phyloP scores from a whole-genome alignment of 108 stramenopile genomes.

The Schizochytrium sp. region DNA sequence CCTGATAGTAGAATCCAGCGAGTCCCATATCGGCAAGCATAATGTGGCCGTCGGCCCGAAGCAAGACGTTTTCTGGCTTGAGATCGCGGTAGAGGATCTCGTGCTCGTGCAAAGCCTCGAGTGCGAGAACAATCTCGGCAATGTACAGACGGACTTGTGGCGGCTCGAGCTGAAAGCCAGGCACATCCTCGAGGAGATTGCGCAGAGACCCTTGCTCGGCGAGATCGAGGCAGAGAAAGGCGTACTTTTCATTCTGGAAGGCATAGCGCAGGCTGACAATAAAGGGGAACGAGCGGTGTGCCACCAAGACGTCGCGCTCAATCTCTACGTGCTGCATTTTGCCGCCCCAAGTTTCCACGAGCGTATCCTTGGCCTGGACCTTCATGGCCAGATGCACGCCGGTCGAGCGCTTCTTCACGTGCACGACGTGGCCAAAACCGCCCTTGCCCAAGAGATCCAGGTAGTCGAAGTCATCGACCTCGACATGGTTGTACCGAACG shows the following conservation, averaged over 20 bases:
- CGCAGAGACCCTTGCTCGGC: conserved; percentile 19
- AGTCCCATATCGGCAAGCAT: conserved; percentile 49
- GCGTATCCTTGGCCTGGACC: conserved; percentile 44
- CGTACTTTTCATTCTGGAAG: conserved; percentile 44
- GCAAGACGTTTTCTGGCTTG: conserved; percentile 50
- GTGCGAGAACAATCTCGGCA: conserved; percentile 49
- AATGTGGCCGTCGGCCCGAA: conserved; percentile 50
- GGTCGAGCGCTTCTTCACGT: conserved; percentile 43
- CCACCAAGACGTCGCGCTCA: conserved; percentile 44
- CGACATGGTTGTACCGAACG: conserved; percentile 21
- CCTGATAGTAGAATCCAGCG: conserved; percentile 12
- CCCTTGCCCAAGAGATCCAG: conserved; percentile 30
- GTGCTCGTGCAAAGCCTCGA: conserved; percentile 44
- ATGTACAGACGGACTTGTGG: conserved; percentile 32
- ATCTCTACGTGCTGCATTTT: conserved; percentile 39
- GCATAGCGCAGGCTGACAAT: conserved; percentile 49
- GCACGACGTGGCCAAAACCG: conserved; percentile 40
- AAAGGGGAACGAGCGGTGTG: conserved; percentile 44
- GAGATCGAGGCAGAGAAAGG: conserved; percentile 45
- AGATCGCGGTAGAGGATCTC: conserved; percentile 54
- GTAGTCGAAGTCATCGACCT: conserved; percentile 34
- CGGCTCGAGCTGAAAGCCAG: conserved; percentile 23
- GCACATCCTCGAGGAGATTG: neutral
- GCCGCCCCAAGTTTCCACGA: conserved; percentile 33
- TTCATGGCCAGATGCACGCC: conserved; percentile 55